These are phyloP conservation scores for Basipetospora chlamydospora DNA, from an alignment of 2,329 filamentous ascomycete genomes.

Conservation along the genomic window DNA sequence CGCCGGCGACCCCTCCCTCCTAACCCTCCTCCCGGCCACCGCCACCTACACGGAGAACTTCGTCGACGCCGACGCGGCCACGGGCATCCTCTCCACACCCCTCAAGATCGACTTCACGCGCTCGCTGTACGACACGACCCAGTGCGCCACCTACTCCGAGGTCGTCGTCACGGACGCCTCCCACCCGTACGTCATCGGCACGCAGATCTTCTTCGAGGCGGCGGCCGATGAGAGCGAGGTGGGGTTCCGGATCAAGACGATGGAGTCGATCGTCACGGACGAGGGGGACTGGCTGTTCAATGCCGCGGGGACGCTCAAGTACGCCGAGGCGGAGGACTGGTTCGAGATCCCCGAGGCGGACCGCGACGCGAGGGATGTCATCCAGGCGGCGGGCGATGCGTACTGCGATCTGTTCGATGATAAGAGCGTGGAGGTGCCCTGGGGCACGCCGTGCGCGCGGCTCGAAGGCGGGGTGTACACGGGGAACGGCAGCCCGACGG, in stretches of 20 bases:
- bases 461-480: slow-evolving; percentile 22
- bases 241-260: no score
- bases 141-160: slow-evolving; percentile 22
- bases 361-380: slow-evolving; percentile 17
- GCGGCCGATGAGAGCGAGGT: no score
- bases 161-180: slow-evolving; percentile 13
- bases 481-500: slow-evolving; percentile 14
- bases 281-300: slow-evolving; percentile 24
- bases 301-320: slow-evolving; percentile 19
- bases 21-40: slow-evolving; percentile 5
- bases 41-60: slow-evolving; percentile 19
- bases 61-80: slow-evolving; percentile 14
- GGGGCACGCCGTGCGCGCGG: slow-evolving; percentile 21
- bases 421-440: slow-evolving; percentile 21
- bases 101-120: slow-evolving; percentile 21
- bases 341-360: slow-evolving; percentile 16
- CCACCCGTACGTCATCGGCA: slow-evolving; percentile 23
- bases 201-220: slow-evolving; percentile 17
- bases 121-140: slow-evolving; percentile 20
- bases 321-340: slow-evolving; percentile 20
- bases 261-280: slow-evolving; percentile 18
- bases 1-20: slow-evolving; percentile 9
- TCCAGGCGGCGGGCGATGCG: slow-evolving; percentile 22
- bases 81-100: slow-evolving; percentile 17
- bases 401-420: slow-evolving; percentile 22